phyloP scores from a whole-genome alignment of 2,329 filamentous ascomycete species.

The Monosporascus sp. region DNA sequence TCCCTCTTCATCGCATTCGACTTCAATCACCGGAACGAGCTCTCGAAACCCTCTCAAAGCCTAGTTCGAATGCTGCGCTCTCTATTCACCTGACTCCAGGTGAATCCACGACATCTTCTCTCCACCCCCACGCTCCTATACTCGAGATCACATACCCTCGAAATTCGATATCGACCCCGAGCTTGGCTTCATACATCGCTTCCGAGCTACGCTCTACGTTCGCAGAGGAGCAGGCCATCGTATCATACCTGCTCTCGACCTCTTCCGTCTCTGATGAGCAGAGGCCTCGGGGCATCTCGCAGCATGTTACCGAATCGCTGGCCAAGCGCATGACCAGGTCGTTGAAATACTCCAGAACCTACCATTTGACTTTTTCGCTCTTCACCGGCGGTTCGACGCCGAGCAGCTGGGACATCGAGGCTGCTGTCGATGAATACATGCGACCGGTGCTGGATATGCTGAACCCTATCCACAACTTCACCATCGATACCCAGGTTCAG shows the following conservation, averaged over 20 bases:
- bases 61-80: slow-evolving; percentile 50
- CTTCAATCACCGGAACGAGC: slow-evolving; percentile 53
- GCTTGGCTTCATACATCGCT: slow-evolving; percentile 72
- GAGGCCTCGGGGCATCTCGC: slow-evolving; percentile 39
- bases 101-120: slow-evolving; percentile 50
- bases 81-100: slow-evolving; percentile 66
- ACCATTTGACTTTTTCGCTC: slow-evolving; percentile 92
- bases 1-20: slow-evolving; percentile 76
- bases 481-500: slow-evolving; percentile 92
- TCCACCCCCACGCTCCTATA: slow-evolving; percentile 64
- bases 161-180: slow-evolving; percentile 62
- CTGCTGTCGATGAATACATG: slow-evolving; percentile 75
- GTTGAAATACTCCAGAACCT: slow-evolving; percentile 86
- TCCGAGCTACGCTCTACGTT: slow-evolving; percentile 73
- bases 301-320: slow-evolving; percentile 49
- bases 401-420: slow-evolving; percentile 86
- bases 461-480: slow-evolving; percentile 85
- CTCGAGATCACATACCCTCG: slow-evolving; percentile 74
- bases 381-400: slow-evolving; percentile 76
- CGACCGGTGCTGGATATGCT: slow-evolving; percentile 75
- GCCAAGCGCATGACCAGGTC: slow-evolving; percentile 74
- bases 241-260: slow-evolving; percentile 66
- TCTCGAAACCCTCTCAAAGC: slow-evolving; percentile 20
- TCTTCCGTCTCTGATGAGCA: slow-evolving; percentile 46
- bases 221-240: slow-evolving; percentile 80